phyloP scores from a whole-genome alignment of 75 land plant species.

The Picea glauca region DNA sequence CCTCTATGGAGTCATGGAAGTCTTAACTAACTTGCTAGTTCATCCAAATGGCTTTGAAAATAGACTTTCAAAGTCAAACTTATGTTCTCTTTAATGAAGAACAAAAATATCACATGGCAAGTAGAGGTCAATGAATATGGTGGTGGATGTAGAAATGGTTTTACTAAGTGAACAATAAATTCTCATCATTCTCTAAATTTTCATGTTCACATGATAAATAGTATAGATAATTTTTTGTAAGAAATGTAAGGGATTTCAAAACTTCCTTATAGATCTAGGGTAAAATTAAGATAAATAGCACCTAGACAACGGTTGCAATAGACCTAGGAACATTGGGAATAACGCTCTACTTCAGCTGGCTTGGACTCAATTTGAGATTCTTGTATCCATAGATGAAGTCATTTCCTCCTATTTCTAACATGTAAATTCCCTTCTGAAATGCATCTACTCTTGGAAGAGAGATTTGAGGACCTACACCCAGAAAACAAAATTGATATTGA shows the following conservation, averaged over 20 bases:
- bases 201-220: no score
- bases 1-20: no score
- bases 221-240: no score
- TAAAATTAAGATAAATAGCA: neutral
- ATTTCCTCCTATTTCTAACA: conserved; percentile 24
- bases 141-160: no score
- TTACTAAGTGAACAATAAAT: no score
- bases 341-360: conserved; percentile 11
- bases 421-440: conserved; percentile 17
- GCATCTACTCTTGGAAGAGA: conserved; percentile 13
- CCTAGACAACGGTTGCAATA: neutral
- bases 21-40: no score
- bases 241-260: neutral
- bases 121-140: no score
- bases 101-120: no score
- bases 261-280: neutral
- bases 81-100: no score
- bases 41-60: no score
- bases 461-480: neutral
- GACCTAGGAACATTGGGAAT: neutral
- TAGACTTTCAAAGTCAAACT: no score
- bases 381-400: conserved; percentile 31
- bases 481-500: neutral
- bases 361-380: conserved; percentile 11
- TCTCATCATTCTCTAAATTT: no score